These are phyloP conservation scores for Colletotrichum sp. DNA, from an alignment of 2,329 filamentous ascomycete genomes.

Conservation along the genomic window DNA sequence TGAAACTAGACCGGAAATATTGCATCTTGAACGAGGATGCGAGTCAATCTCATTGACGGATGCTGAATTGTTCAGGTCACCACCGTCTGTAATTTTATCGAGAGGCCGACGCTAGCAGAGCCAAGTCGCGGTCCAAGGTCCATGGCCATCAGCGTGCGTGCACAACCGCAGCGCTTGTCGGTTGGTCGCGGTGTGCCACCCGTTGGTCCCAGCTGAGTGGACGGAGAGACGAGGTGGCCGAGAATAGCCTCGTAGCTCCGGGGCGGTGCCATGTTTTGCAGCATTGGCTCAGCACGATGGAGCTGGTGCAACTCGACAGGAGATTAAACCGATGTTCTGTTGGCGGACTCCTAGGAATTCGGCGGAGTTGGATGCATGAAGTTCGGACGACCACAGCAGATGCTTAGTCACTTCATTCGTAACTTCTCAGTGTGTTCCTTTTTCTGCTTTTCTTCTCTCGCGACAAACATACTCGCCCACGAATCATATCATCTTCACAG, in stretches of 20 bases:
- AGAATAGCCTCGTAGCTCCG: neutral
- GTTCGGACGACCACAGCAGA: neutral
- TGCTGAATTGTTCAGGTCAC: neutral
- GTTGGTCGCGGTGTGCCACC: neutral
- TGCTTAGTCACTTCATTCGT: neutral
- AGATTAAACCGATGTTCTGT: neutral
- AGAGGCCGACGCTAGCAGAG: neutral
- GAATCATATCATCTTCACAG: neutral
- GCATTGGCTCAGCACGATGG: neutral
- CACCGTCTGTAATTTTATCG: neutral
- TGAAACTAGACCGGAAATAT: neutral
- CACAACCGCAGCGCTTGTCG: neutral
- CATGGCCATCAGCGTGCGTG: neutral
- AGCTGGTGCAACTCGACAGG: neutral
- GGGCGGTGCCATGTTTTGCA: neutral
- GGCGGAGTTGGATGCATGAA: neutral
- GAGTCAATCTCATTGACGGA: neutral
- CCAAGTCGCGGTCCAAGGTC: neutral
- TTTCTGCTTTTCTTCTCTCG: neutral
- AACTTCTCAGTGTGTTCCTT: neutral
- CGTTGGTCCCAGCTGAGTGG: neutral
- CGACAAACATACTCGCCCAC: neutral
- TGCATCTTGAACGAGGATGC: neutral
- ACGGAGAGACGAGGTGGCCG: neutral
- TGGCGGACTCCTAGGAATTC: neutral